Evolutionary conservation across 768 basidiomycete genomes (phyloP).

Genomic region (Coprinopsis sp.): DNA sequence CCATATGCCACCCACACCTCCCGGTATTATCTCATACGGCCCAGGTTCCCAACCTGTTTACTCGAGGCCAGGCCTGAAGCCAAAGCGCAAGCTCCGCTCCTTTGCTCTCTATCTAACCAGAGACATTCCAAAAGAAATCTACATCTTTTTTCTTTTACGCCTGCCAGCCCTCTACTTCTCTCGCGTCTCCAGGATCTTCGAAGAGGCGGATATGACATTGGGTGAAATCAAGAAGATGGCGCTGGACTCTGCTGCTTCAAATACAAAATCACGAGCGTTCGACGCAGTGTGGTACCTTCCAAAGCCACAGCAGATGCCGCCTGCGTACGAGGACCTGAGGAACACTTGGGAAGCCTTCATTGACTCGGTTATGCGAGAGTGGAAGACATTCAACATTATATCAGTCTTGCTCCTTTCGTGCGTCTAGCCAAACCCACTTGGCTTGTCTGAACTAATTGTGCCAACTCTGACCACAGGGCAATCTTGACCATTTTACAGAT

Average conservation of each 20-base stretch:
- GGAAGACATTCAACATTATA: slow-evolving; percentile 27
- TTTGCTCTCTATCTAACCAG: neutral
- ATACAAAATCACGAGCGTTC: slow-evolving; percentile 7
- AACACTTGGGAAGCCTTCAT: slow-evolving; percentile 24
- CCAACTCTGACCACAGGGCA: too few relatives aligned
- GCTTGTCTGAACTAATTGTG: too few relatives aligned
- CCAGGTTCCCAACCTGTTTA: too few relatives aligned
- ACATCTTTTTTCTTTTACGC: slow-evolving; percentile 41
- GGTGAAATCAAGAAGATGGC: slow-evolving; percentile 49
- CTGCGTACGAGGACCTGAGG: slow-evolving; percentile 16
- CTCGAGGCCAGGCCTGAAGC: too few relatives aligned
- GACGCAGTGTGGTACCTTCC: slow-evolving; percentile 1
- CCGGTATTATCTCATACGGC: too few relatives aligned
- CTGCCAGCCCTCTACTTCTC: slow-evolving; percentile 64
- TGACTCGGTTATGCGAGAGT: slow-evolving; percentile 24
- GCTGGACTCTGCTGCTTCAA: slow-evolving; percentile 22
- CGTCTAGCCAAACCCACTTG: too few relatives aligned
- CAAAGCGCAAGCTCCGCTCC: too few relatives aligned
- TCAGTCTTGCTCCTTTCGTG: slow-evolving; percentile 24
- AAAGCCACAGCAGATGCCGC: slow-evolving; percentile 11
- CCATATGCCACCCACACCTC: too few relatives aligned
- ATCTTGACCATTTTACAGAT: too few relatives aligned
- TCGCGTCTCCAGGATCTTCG: slow-evolving; percentile 58
- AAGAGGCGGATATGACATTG: slow-evolving; percentile 56
- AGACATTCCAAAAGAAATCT: slow-evolving; percentile 22